Conservation (phyloP, 306 rosid species). For the Alnus glutinosa region DNA sequence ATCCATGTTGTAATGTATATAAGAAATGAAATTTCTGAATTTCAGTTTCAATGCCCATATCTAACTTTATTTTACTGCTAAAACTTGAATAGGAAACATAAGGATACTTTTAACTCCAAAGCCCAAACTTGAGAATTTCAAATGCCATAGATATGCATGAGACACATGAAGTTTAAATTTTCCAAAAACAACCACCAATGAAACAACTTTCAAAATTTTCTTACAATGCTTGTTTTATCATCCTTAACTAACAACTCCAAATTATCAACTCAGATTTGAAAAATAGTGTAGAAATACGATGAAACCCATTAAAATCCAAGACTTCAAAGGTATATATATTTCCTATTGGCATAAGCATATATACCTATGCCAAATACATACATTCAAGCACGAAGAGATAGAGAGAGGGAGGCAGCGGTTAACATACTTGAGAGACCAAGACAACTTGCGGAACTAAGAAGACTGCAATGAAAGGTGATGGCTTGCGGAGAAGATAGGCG, state of each 20-base stretch:
- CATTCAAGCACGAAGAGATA: background rate
- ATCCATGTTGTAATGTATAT: background rate
- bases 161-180: background rate
- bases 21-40: background rate
- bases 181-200: background rate
- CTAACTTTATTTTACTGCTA: constrained; percentile 3
- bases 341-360: background rate
- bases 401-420: background rate
- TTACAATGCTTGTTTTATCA: background rate
- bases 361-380: background rate
- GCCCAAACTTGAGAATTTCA: background rate
- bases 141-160: constrained; percentile 1
- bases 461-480: constrained; percentile 59
- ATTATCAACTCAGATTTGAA: background rate
- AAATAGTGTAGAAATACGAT: background rate
- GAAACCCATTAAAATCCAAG: background rate
- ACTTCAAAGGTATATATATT: background rate
- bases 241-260: background rate
- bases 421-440: constrained; percentile 67
- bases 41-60: background rate
- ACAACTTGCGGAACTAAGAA: constrained; percentile 90
- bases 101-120: background rate
- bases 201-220: background rate
- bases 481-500: constrained; percentile 67
- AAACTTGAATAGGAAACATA: background rate